These are phyloP conservation scores for Fimicolochytrium jonesii DNA, from an alignment of 192 early-diverging fungal species.

Conservation along the genomic window DNA sequence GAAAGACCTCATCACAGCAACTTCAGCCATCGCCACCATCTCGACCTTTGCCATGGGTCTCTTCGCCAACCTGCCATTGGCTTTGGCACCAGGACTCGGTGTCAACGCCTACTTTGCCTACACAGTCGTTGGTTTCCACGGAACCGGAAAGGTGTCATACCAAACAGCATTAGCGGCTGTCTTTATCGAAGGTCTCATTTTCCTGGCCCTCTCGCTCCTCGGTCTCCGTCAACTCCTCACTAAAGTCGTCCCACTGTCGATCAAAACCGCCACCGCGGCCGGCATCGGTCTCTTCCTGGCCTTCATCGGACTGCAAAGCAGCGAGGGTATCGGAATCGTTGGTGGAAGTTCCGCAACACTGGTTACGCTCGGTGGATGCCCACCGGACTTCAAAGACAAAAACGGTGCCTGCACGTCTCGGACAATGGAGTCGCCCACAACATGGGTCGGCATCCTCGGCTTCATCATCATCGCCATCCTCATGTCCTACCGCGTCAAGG, in stretches of 20 bases:
- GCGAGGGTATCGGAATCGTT: slow-evolving; percentile 77
- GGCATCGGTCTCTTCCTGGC: slow-evolving; percentile 77
- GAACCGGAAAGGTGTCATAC: slow-evolving; percentile 70
- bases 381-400: slow-evolving; percentile 46
- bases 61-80: slow-evolving; percentile 73
- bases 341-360: slow-evolving; percentile 57
- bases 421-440: slow-evolving; percentile 59
- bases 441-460: slow-evolving; percentile 70
- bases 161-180: slow-evolving; percentile 68
- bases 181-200: slow-evolving; percentile 78
- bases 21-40: slow-evolving; percentile 62
- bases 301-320: slow-evolving; percentile 74
- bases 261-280: slow-evolving; percentile 70
- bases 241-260: slow-evolving; percentile 60
- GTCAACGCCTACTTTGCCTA: slow-evolving; percentile 82
- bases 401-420: slow-evolving; percentile 51
- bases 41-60: slow-evolving; percentile 23
- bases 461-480: slow-evolving; percentile 66
- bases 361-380: slow-evolving; percentile 69
- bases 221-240: slow-evolving; percentile 81
- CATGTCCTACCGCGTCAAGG: slow-evolving; percentile 61
- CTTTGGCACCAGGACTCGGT: slow-evolving; percentile 80
- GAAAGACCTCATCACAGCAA: slow-evolving; percentile 71
- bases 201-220: slow-evolving; percentile 68
- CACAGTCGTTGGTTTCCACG: slow-evolving; percentile 77